Conservation (phyloP, 257 asterid genomes). For the Salvia rosmarinus region DNA sequence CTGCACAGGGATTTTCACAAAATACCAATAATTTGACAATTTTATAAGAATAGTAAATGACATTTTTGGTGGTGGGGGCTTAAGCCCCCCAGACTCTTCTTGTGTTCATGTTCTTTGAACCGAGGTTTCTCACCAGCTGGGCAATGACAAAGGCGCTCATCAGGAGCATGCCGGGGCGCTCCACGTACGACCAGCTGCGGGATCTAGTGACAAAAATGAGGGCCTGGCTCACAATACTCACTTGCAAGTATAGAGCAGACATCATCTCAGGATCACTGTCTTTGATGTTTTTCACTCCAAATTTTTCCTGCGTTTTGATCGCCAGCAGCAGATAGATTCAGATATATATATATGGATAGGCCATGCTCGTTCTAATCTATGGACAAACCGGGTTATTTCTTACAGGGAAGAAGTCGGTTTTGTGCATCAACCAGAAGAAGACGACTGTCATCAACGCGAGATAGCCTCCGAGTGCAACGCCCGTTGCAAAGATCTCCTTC, state of each 20-base stretch:
- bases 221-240: constrained; percentile 95
- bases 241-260: constrained; percentile 94
- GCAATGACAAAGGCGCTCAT: constrained; percentile 73
- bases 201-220: constrained; percentile 88
- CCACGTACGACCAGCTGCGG: constrained; percentile 77
- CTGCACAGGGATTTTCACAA: too few relatives aligned
- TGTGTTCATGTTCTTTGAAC: too few relatives aligned
- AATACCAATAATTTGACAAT: background rate
- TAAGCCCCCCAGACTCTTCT: too few relatives aligned
- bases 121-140: constrained; percentile 58
- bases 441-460: constrained; percentile 86
- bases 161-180: constrained; percentile 78
- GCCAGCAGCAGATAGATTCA: background rate
- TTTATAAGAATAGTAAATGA: too few relatives aligned
- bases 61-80: too few relatives aligned
- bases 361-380: background rate
- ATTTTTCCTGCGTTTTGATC: constrained; percentile 52
- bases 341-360: background rate
- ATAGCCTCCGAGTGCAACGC: constrained; percentile 82
- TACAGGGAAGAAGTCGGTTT: constrained; percentile 78
- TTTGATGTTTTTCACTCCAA: constrained; percentile 63
- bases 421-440: constrained; percentile 77
- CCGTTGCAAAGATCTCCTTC: constrained; percentile 86
- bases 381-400: constrained; percentile 9
- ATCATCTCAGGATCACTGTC: constrained; percentile 57